Evolutionary conservation across 352 stramenopile species (phyloP).

Genomic region (Lagenidium sp.): DNA sequence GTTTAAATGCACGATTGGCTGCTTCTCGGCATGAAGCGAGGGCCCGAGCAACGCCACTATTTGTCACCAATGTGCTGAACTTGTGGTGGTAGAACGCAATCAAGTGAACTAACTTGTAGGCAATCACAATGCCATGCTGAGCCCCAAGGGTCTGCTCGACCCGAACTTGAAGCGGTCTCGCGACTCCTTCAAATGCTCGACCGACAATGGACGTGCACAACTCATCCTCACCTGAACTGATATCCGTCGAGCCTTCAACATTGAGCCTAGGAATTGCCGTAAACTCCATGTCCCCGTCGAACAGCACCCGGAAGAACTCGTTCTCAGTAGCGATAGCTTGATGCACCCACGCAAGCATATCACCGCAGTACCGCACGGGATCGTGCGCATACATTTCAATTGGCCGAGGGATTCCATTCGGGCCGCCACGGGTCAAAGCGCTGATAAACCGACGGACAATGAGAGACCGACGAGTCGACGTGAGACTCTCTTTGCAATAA

Average conservation of each 20-base stretch:
- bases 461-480: constrained; percentile 32
- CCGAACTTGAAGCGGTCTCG: constrained; percentile 46
- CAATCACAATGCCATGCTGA: constrained; percentile 40
- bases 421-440: constrained; percentile 60
- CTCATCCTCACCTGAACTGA: neutral
- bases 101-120: constrained; percentile 60
- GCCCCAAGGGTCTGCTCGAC: constrained; percentile 54
- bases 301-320: constrained; percentile 76
- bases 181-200: constrained; percentile 45
- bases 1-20: constrained; percentile 34
- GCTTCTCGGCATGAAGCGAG: constrained; percentile 30
- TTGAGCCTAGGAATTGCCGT: constrained; percentile 1
- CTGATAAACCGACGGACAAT: constrained; percentile 70
- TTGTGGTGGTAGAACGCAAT: constrained; percentile 61
- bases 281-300: constrained; percentile 47
- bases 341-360: constrained; percentile 88
- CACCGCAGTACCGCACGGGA: constrained; percentile 76
- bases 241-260: neutral
- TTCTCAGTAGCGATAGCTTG: constrained; percentile 71
- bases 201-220: constrained; percentile 38
- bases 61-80: constrained; percentile 30
- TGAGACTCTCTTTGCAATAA: constrained; percentile 79
- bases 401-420: constrained; percentile 63
- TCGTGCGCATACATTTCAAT: constrained; percentile 88
- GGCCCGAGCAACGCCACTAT: constrained; percentile 20